Evolutionary conservation across 306 rosid genomes (phyloP).

Genomic region (Fragaria nilgerrensis): DNA sequence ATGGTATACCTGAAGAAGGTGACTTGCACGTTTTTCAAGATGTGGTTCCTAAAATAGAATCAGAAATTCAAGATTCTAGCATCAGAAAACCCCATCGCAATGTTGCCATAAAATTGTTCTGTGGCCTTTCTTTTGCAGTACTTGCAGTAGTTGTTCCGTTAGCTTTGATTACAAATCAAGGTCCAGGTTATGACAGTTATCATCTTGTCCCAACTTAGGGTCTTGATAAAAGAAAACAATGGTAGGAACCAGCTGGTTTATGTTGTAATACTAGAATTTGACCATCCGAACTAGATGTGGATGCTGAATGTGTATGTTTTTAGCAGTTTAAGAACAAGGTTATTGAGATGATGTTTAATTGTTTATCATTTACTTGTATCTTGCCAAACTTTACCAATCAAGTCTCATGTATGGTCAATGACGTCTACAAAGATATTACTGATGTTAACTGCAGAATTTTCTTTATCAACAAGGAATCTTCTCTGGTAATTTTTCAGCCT

Average conservation of each 20-base stretch:
- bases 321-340: background rate
- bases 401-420: background rate
- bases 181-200: slow-evolving; percentile 36
- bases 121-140: slow-evolving; percentile 48
- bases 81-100: slow-evolving; percentile 30
- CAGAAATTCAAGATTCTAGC: slow-evolving; percentile 7
- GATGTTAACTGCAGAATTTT: background rate
- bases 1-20: slow-evolving; percentile 34
- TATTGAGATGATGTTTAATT: background rate
- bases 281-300: background rate
- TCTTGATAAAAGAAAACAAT: background rate
- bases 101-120: slow-evolving; percentile 45
- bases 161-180: slow-evolving; percentile 52
- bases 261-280: background rate
- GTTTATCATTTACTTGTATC: background rate
- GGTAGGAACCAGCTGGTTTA: background rate
- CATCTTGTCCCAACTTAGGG: slow-evolving; percentile 70
- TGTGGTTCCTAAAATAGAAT: slow-evolving; percentile 30
- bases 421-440: background rate
- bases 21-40: slow-evolving; percentile 32
- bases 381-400: background rate
- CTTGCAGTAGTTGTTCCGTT: slow-evolving; percentile 48
- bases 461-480: background rate
- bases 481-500: background rate
- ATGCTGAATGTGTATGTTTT: background rate